These are phyloP conservation scores for Cucurbita pepo DNA, from an alignment of 306 rosid genomes.

Conservation along the genomic window DNA sequence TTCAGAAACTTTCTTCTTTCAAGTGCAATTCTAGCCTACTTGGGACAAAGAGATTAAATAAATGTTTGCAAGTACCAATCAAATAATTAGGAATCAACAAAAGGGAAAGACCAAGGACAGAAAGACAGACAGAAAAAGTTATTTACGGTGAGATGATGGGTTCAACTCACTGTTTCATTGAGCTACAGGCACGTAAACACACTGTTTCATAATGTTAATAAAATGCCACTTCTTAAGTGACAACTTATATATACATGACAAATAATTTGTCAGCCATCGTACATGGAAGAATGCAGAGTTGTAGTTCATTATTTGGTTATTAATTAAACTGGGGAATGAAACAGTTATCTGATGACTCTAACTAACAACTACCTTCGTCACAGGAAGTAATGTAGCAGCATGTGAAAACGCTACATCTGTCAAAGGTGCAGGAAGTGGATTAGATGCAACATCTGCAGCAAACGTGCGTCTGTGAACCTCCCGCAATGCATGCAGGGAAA, in stretches of 20 bases:
- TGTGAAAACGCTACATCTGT: constrained; percentile 98
- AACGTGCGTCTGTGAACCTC: constrained; percentile 94
- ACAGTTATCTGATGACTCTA: neutral
- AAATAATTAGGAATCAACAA: neutral
- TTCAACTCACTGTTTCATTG: neutral
- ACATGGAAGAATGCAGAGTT: neutral
- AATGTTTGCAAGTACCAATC: neutral
- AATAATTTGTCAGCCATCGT: neutral
- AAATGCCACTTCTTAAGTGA: neutral
- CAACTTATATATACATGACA: neutral
- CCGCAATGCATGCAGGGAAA: constrained; percentile 92
- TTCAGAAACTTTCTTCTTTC: constrained; percentile 87
- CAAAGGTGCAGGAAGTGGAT: constrained; percentile 82
- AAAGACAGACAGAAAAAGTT: neutral
- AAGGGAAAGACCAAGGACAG: neutral
- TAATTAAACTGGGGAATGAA: neutral
- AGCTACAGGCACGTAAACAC: neutral
- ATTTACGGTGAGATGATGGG: neutral
- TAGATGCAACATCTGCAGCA: constrained; percentile 70
- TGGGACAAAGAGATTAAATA: constrained; percentile 14
- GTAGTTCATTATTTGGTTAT: neutral
- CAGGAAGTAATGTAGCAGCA: constrained; percentile 96
- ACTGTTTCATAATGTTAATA: neutral
- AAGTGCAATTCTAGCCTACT: constrained; percentile 93
- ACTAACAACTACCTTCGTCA: constrained; percentile 59